phyloP scores from a whole-genome alignment of 768 basidiomycete genomes.

The Tulasnella sp. region DNA sequence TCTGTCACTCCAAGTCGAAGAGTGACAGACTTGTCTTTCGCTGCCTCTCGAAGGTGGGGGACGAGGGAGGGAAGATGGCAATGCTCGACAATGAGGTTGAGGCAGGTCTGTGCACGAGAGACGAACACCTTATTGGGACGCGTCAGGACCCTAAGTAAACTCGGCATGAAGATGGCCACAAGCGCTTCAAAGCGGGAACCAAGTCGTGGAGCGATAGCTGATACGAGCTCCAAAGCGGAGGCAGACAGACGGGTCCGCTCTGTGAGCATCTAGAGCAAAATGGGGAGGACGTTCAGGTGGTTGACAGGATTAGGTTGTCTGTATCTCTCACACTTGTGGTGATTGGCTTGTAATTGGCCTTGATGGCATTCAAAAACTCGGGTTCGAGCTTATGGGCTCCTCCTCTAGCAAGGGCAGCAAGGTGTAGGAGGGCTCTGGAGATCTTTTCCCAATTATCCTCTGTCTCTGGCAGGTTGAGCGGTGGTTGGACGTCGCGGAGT shows the following conservation, averaged over 20 bases:
- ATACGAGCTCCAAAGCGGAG: conserved; percentile 52
- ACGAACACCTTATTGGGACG: conserved; percentile 72
- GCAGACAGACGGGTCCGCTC: conserved; percentile 66
- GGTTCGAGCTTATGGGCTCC: conserved; percentile 41
- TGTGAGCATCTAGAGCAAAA: conserved; percentile 35
- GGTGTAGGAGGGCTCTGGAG: conserved; percentile 34
- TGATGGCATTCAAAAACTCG: conserved; percentile 37
- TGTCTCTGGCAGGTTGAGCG: conserved; percentile 36
- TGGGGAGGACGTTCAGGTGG: background rate
- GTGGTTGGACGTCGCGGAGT: conserved; percentile 17
- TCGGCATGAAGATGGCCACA: conserved; percentile 53
- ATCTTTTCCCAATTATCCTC: conserved; percentile 77
- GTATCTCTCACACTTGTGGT: conserved; percentile 37
- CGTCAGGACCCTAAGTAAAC: conserved; percentile 52
- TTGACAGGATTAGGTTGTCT: no score
- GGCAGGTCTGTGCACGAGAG: conserved; percentile 49
- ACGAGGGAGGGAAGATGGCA: conserved; percentile 58
- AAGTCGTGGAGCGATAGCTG: conserved; percentile 41
- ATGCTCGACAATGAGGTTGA: conserved; percentile 49
- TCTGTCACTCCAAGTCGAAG: conserved; percentile 57
- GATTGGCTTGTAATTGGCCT: conserved; percentile 42
- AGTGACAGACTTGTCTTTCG: conserved; percentile 58
- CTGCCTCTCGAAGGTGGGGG: conserved; percentile 43
- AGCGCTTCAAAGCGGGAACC: conserved; percentile 56
- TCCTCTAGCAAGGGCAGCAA: conserved; percentile 41